These are phyloP conservation scores for Cylindrotheca closterium DNA, from an alignment of 108 stramenopile species.

Conservation along the genomic window DNA sequence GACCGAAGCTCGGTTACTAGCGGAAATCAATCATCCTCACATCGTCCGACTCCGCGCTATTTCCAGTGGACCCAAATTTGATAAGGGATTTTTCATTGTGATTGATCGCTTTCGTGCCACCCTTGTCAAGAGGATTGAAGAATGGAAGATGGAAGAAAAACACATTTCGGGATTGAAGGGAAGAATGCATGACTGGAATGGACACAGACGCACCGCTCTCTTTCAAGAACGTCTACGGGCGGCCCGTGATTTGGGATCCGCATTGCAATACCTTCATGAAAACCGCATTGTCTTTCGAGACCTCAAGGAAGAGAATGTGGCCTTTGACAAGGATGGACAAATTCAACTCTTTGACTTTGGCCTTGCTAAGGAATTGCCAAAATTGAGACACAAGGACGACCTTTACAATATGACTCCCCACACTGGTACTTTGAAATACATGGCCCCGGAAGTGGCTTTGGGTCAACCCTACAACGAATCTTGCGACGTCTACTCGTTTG, in stretches of 20 bases:
- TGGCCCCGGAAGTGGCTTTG: slow-evolving; percentile 52
- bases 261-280: slow-evolving; percentile 32
- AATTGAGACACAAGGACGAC: no score
- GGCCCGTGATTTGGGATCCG: slow-evolving; percentile 48
- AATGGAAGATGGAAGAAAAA: slow-evolving; percentile 44
- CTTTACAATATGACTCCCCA: slow-evolving; percentile 21
- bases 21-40: slow-evolving; percentile 50
- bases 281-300: slow-evolving; percentile 74
- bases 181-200: slow-evolving; percentile 19
- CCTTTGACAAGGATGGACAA: slow-evolving; percentile 49
- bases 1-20: slow-evolving; percentile 54
- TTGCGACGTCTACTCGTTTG: slow-evolving; percentile 77
- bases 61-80: slow-evolving; percentile 41
- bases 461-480: slow-evolving; percentile 30
- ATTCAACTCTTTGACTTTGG: slow-evolving; percentile 66
- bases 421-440: slow-evolving; percentile 36
- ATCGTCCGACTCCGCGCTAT: slow-evolving; percentile 71
- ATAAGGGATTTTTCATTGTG: slow-evolving; percentile 51
- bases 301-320: slow-evolving; percentile 75
- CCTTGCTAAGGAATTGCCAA: slow-evolving; percentile 34
- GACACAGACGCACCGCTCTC: slow-evolving; percentile 6
- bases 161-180: slow-evolving; percentile 22
- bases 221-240: slow-evolving; percentile 32
- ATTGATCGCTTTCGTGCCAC: slow-evolving; percentile 45
- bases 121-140: slow-evolving; percentile 33